A percentile compares a stretch with the other conserved stretches of the same genome.
These are phyloP conservation scores for Erucastrum elatum DNA, from an alignment of 345 rosid species.

Conservation along the genomic window DNA sequence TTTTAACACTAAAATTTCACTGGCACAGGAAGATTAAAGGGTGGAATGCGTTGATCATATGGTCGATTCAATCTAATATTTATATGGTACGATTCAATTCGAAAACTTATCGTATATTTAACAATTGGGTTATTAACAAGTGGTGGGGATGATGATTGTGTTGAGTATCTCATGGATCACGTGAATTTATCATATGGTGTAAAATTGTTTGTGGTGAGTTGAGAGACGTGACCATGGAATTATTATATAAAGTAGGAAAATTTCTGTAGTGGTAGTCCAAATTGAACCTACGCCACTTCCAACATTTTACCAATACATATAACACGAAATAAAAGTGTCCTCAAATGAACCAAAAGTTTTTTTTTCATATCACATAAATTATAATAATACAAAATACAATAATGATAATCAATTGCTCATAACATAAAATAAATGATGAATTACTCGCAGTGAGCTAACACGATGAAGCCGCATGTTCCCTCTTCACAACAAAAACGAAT, in stretches of 20 bases:
- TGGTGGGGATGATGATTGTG: conserved; percentile 10
- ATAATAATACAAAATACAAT: conserved; percentile 12
- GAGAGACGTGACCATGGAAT: conserved; percentile 10
- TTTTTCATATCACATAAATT: conserved; percentile 12
- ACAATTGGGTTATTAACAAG: not conserved
- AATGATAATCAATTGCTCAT: conserved; percentile 10
- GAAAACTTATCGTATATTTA: not conserved
- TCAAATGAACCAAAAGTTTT: conserved; percentile 24
- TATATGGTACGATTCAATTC: not conserved
- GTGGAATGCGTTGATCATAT: not conserved
- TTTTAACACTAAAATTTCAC: not conserved
- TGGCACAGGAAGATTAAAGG: not conserved
- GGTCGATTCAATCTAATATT: not conserved
- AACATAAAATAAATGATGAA: conserved; percentile 29
- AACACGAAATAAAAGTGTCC: conserved; percentile 3
- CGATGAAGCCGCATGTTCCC: conserved; percentile 17
- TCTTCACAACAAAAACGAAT: conserved; percentile 2
- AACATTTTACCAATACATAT: not conserved
- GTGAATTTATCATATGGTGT: not conserved
- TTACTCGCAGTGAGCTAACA: conserved; percentile 2
- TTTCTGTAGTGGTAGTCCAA: not conserved
- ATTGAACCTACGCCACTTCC: not conserved
- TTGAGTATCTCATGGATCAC: conserved; percentile 18
- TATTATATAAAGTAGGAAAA: not conserved
- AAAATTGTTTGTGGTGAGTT: not conserved